Conservation (phyloP, 1,284 basidiomycete genomes). For the Amylostereum chailletii region DNA sequence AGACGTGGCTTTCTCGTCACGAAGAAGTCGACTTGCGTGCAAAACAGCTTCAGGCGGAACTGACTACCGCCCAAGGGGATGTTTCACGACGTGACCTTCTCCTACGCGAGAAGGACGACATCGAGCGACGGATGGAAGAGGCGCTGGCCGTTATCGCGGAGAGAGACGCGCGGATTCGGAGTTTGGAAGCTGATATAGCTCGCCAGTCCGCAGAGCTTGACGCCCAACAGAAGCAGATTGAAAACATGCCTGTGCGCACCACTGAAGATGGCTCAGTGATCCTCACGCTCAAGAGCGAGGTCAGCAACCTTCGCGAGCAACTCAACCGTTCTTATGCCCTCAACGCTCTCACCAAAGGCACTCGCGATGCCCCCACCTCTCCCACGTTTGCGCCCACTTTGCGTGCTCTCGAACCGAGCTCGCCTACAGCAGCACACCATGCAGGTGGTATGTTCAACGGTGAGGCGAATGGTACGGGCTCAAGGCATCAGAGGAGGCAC, state of each 20-base stretch:
- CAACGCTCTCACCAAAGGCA: conserved; percentile 69
- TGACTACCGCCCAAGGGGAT: conserved; percentile 71
- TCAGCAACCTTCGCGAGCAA: conserved; percentile 88
- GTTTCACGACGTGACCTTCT: conserved; percentile 72
- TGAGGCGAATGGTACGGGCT: conserved; percentile 19
- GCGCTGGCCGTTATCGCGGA: conserved; percentile 69
- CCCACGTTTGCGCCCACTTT: conserved; percentile 74
- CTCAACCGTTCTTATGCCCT: conserved; percentile 90
- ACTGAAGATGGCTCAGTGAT: conserved; percentile 83
- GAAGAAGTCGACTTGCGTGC: conserved; percentile 81
- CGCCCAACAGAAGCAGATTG: conserved; percentile 65
- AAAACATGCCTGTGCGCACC: conserved; percentile 50
- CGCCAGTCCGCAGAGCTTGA: conserved; percentile 74
- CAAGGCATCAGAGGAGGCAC: conserved; percentile 71
- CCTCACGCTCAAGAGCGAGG: conserved; percentile 84
- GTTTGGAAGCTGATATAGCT: conserved; percentile 72
- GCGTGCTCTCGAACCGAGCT: conserved; percentile 28
- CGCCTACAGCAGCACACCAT: conserved; percentile 35
- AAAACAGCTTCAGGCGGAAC: conserved; percentile 67
- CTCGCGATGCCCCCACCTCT: conserved; percentile 66
- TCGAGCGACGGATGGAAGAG: conserved; percentile 80
- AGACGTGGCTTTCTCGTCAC: conserved; percentile 79
- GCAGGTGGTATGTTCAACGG: conserved; percentile 25
- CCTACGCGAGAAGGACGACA: conserved; percentile 66
- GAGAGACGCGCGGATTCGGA: conserved; percentile 79